phyloP scores from a whole-genome alignment of 2,329 filamentous ascomycete genomes.

The Fusarium neocosmosporiellum region DNA sequence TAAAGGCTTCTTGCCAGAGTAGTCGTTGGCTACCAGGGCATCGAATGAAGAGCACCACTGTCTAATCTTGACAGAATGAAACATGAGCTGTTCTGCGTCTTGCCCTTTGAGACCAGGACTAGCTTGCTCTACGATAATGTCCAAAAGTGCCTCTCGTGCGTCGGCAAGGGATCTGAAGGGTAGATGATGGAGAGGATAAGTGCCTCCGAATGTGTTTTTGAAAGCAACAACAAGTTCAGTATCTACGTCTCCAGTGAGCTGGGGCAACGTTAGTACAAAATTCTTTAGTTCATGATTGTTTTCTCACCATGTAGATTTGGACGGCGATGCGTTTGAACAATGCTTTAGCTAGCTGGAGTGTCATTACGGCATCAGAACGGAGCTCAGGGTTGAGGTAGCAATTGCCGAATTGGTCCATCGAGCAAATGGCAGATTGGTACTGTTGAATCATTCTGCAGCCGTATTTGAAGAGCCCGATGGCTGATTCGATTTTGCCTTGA shows the following conservation, averaged over 20 bases:
- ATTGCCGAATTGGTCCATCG: background rate
- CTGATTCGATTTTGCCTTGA: slow-evolving; percentile 24
- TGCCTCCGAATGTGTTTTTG: background rate
- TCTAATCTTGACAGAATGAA: slow-evolving; percentile 8
- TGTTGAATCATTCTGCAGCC: slow-evolving; percentile 28
- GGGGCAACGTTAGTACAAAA: background rate
- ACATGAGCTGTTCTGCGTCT: background rate
- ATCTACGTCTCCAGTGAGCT: slow-evolving; percentile 24
- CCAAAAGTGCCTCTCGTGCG: slow-evolving; percentile 16
- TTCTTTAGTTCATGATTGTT: background rate
- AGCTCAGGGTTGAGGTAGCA: rapidly evolving
- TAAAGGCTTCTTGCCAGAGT: rapidly evolving
- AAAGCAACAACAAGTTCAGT: background rate
- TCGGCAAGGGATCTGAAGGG: slow-evolving; percentile 9
- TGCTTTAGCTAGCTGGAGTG: background rate
- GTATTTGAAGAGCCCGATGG: slow-evolving; percentile 25
- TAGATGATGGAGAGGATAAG: rapidly evolving
- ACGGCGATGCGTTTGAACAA: slow-evolving; percentile 22
- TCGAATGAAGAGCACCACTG: slow-evolving; percentile 16
- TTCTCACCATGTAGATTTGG: slow-evolving; percentile 12
- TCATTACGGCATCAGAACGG: background rate
- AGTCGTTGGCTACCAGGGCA: background rate
- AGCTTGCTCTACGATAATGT: slow-evolving; percentile 15
- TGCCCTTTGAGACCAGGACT: slow-evolving; percentile 24
- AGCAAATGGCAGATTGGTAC: background rate